A percentile compares a stretch with the other conserved stretches of the same genome.
Evolutionary conservation across 2,329 filamentous ascomycete genomes (phyloP).

Genomic region (Pseudocercospora musae): DNA sequence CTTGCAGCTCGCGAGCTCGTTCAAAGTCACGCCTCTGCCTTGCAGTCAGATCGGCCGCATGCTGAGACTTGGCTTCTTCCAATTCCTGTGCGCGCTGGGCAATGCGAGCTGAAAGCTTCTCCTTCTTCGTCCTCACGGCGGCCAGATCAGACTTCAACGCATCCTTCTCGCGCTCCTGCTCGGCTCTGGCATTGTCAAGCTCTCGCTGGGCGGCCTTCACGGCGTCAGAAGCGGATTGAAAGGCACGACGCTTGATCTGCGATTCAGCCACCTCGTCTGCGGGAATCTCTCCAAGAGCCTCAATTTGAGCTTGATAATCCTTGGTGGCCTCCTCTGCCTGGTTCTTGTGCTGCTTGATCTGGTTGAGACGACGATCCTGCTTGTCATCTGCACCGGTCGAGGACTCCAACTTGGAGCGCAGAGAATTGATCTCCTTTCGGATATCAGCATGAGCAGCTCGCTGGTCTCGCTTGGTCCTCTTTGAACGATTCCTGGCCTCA

Average conservation of each 20-base stretch:
- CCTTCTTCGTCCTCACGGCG: constrained; percentile 63
- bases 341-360: constrained; percentile 70
- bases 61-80: constrained; percentile 66
- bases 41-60: constrained; percentile 50
- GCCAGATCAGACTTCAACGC: constrained; percentile 62
- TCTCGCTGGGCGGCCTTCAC: constrained; percentile 52
- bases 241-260: constrained; percentile 56
- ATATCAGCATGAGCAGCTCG: constrained; percentile 64
- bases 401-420: constrained; percentile 62
- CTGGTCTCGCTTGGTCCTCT: constrained; percentile 70
- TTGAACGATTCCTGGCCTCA: constrained; percentile 67
- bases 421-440: constrained; percentile 70
- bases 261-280: constrained; percentile 59
- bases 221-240: constrained; percentile 53
- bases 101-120: constrained; percentile 69
- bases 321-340: constrained; percentile 63
- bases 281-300: constrained; percentile 62
- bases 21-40: constrained; percentile 35
- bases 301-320: constrained; percentile 58
- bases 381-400: constrained; percentile 73
- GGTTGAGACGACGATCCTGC: constrained; percentile 68
- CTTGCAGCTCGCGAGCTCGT: constrained; percentile 25
- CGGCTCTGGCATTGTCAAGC: constrained; percentile 60
- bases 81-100: constrained; percentile 71
- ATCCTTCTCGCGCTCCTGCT: constrained; percentile 61